Percentiles rank a stretch among this genome's conserved stretches.
Conservation (phyloP, 2,329 filamentous ascomycete genomes). For the Ophiostoma piceae region DNA sequence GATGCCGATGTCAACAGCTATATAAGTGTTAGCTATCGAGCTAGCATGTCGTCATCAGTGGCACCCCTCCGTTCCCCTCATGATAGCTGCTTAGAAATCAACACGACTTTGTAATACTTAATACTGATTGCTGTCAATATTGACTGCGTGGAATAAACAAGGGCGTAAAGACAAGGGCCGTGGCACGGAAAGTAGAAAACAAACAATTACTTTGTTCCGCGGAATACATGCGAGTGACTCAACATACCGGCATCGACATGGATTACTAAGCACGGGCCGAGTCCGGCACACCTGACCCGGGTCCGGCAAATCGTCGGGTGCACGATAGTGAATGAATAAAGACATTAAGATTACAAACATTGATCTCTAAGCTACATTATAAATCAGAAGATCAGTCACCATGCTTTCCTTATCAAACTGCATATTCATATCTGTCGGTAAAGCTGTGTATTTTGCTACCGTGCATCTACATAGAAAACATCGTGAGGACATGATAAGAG, state of each 20-base stretch:
- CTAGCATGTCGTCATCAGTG: not conserved
- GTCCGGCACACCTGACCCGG: not conserved
- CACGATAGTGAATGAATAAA: too few relatives aligned
- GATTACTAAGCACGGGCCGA: not conserved
- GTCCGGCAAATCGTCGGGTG: not conserved
- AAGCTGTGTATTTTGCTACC: not conserved
- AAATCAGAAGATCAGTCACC: not conserved
- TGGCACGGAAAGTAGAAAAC: not conserved
- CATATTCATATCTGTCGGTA: conserved; percentile 4
- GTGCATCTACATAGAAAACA: not conserved
- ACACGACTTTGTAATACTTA: too few relatives aligned
- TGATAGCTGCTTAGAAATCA: not conserved
- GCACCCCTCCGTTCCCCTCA: conserved; percentile 5
- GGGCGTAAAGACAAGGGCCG: not conserved
- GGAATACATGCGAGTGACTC: not conserved
- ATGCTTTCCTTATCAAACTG: not conserved
- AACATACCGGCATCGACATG: not conserved
- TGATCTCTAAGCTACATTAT: not conserved
- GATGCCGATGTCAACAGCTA: too few relatives aligned
- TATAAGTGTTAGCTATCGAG: not conserved
- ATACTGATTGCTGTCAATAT: too few relatives aligned
- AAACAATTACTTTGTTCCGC: not conserved
- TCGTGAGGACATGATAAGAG: not conserved
- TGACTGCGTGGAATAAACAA: not conserved
- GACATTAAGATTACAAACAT: not conserved